These are phyloP conservation scores for Irpex rosettiformis DNA, from an alignment of 1,284 basidiomycete genomes.

Conservation along the genomic window DNA sequence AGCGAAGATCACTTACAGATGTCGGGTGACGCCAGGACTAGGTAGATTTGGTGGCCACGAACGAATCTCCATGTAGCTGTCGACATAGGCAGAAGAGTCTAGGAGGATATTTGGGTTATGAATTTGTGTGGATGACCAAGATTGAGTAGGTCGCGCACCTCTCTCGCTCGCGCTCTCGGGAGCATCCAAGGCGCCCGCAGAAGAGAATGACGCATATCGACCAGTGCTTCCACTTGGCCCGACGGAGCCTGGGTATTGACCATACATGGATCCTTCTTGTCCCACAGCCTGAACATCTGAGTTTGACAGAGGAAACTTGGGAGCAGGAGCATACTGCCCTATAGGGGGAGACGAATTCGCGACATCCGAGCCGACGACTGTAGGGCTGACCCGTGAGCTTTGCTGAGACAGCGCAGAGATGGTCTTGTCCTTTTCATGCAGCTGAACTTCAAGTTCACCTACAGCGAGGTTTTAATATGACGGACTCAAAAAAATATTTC, in stretches of 20 bases:
- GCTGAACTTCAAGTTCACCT: constrained; percentile 62
- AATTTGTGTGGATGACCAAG: neutral
- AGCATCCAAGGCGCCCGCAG: neutral
- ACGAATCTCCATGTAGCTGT: constrained; percentile 38
- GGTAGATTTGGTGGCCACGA: constrained; percentile 67
- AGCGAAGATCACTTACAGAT: constrained; percentile 45
- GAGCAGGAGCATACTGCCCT: neutral
- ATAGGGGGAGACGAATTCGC: neutral
- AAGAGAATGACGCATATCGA: constrained; percentile 1
- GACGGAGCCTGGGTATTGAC: neutral
- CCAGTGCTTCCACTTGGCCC: neutral
- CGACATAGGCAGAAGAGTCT: constrained; percentile 1
- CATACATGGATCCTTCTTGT: neutral
- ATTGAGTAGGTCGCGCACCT: neutral
- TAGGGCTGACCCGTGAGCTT: neutral
- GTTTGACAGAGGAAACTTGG: neutral
- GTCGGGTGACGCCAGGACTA: constrained; percentile 51
- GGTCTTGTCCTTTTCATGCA: constrained; percentile 35
- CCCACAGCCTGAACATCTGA: neutral
- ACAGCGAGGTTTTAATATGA: constrained; percentile 3
- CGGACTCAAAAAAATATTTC: constrained; percentile 32
- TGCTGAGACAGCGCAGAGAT: constrained; percentile 1
- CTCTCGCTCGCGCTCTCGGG: neutral
- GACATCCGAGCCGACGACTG: neutral
- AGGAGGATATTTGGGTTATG: neutral